A percentile compares a stretch with the other conserved stretches of the same genome.
Evolutionary conservation across 2,329 filamentous ascomycete genomes (phyloP).

Genomic region (Xylariaceae sp.): DNA sequence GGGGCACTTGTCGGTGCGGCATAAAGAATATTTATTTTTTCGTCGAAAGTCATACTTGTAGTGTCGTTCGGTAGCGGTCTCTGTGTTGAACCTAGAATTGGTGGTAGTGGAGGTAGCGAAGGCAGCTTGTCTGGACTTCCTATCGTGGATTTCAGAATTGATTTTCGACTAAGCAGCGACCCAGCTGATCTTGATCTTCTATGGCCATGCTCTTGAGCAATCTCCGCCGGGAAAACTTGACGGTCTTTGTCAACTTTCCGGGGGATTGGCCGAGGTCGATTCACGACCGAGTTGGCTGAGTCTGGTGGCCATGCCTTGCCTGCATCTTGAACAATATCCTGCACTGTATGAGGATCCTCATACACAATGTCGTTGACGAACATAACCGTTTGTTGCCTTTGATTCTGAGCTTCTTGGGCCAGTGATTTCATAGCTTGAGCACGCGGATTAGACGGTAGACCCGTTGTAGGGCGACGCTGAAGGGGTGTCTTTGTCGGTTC

Average conservation of each 20-base stretch:
- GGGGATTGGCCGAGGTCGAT: slow-evolving; percentile 57
- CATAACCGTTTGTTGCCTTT: slow-evolving; percentile 50
- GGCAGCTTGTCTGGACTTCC: slow-evolving; percentile 51
- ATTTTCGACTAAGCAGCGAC: slow-evolving; percentile 45
- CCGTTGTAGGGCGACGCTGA: slow-evolving; percentile 44
- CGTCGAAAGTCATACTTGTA: slow-evolving; percentile 57
- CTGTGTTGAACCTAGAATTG: slow-evolving; percentile 37
- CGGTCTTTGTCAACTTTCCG: slow-evolving; percentile 46
- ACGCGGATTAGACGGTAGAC: slow-evolving; percentile 48
- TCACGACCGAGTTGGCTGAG: slow-evolving; percentile 43
- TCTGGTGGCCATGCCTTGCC: slow-evolving; percentile 30
- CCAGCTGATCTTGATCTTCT: slow-evolving; percentile 50
- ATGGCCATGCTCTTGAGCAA: slow-evolving; percentile 39
- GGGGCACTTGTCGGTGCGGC: slow-evolving; percentile 34
- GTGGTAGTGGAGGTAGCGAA: slow-evolving; percentile 49
- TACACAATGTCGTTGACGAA: slow-evolving; percentile 57
- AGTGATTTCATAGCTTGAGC: slow-evolving; percentile 34
- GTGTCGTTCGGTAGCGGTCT: slow-evolving; percentile 51
- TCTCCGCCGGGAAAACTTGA: slow-evolving; percentile 46
- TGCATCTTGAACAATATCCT: slow-evolving; percentile 47
- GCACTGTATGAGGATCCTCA: slow-evolving; percentile 48
- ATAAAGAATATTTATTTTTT: slow-evolving; percentile 55
- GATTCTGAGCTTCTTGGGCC: slow-evolving; percentile 26
- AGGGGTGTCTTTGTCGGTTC: slow-evolving; percentile 39
- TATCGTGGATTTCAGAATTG: slow-evolving; percentile 42